These are phyloP conservation scores for Pseudocercospora cruenta DNA, from an alignment of 2,329 filamentous ascomycete species.

Conservation along the genomic window DNA sequence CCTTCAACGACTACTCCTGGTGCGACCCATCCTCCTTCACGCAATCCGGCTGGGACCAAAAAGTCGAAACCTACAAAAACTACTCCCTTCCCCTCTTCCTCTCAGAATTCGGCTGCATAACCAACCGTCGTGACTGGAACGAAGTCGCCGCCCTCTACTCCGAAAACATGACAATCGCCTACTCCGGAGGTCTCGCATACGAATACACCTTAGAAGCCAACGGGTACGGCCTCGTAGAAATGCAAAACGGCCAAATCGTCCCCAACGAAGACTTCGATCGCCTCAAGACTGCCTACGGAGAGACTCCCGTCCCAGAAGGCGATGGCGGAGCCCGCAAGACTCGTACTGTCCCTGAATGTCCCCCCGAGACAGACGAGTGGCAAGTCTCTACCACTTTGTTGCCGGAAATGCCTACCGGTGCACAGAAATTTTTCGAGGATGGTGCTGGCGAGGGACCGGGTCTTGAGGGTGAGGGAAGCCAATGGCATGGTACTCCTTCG, in stretches of 20 bases:
- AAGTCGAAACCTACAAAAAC: conserved; percentile 83
- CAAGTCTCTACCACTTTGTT: conserved; percentile 56
- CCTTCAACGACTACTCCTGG: conserved; percentile 88
- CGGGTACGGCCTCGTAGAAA: conserved; percentile 76
- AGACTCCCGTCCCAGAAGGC: conserved; percentile 57
- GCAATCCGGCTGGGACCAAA: conserved; percentile 78
- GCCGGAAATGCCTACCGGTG: conserved; percentile 60
- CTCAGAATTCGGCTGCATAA: conserved; percentile 89
- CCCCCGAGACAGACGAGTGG: conserved; percentile 59
- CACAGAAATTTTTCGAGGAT: conserved; percentile 58
- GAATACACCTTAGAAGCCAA: conserved; percentile 84
- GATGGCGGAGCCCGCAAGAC: conserved; percentile 60
- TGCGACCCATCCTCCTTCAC: conserved; percentile 71
- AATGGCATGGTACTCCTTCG: conserved; percentile 54
- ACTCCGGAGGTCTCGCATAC: conserved; percentile 93
- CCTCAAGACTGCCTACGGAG: conserved; percentile 56
- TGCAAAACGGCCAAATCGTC: conserved; percentile 58
- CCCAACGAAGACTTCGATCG: conserved; percentile 66
- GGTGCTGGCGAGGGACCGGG: conserved; percentile 62
- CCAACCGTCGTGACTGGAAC: conserved; percentile 76
- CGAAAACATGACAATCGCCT: conserved; percentile 80
- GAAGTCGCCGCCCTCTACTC: conserved; percentile 81
- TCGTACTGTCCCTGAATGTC: conserved; percentile 56
- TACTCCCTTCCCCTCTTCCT: conserved; percentile 91
- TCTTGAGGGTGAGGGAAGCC: conserved; percentile 53